Evolutionary conservation across 2,329 filamentous ascomycete species (phyloP), one percentile per base, ranked within the genome.

Genomic region (Colletotrichum orbiculare): DNA sequence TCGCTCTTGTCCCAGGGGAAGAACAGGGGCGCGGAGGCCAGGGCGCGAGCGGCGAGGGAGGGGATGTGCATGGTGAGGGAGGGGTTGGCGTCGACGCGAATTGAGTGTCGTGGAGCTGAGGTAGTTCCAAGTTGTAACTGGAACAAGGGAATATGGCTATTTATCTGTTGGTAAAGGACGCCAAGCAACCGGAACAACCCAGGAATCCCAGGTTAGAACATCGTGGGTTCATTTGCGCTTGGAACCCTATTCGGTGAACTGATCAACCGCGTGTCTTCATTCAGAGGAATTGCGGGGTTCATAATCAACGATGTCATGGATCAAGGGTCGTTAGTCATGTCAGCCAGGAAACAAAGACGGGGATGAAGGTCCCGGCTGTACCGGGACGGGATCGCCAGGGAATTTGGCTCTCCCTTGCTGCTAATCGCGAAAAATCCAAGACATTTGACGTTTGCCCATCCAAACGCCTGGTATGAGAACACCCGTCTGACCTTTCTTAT

Each of bases 1-100:
- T 87, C 82, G 52, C 78, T 74, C 2, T 81, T 72, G 17, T 81
- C 76, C 89, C 90, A 92, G 25, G 81, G 79, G 64, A 87, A 89
- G 73, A 69, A 69, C 12, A 69, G 61, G 3, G 52, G 46, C 15
- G 52, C 47, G 3, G 62, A 56, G 11, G 62, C 39, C 37, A 62
- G 8, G 7, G 58, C 39, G 35, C 58, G 62, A 17, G 62, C 25
- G 37, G 55, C 55, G 25, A 58, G 7, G 2, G 45, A 42, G 8
- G 58, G 62, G 38, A 65, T 56, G 25, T 65, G 62, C 62, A 65
- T 65, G 11, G 17, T 43, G 49, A 5, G 34, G 15, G 33, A 11
- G 34, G 17, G 11, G 38, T 8, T 10, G 38, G n/a, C 8, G 45
- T 12, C 6, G 15, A 7, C 10, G 33, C n/a, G 12, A 17, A 50